These are phyloP conservation scores for Dactylellina sp. DNA, from an alignment of 2,329 filamentous ascomycete genomes.

Conservation along the genomic window DNA sequence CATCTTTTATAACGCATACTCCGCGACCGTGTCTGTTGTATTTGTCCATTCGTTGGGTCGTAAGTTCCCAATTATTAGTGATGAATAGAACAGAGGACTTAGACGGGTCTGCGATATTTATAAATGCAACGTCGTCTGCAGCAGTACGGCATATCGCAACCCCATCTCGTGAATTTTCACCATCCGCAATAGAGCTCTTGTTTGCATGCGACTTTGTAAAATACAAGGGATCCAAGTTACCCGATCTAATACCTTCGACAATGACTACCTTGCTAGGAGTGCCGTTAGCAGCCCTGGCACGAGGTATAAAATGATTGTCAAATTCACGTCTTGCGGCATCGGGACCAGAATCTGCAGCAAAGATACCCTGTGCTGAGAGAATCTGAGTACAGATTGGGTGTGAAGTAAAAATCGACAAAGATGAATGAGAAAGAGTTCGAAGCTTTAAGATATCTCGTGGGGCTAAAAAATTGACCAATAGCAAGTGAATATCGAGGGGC, in stretches of 20 bases:
- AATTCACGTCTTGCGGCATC: constrained; percentile 13
- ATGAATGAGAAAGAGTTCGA: constrained; percentile 13
- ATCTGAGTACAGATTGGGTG: constrained; percentile 18
- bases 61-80: constrained; percentile 23
- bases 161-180: not conserved
- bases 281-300: constrained; percentile 4
- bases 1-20: not conserved
- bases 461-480: constrained; percentile 20
- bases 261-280: constrained; percentile 15
- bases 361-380: constrained; percentile 27
- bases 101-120: constrained; percentile 24
- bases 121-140: constrained; percentile 28
- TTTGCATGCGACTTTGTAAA: constrained; percentile 39
- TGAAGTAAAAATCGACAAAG: constrained; percentile 27
- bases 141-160: constrained; percentile 28
- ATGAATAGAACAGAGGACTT: constrained; percentile 36
- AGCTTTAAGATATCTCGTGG: constrained; percentile 34
- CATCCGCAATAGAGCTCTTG: not conserved
- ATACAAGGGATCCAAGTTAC: constrained; percentile 23
- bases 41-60: constrained; percentile 9
- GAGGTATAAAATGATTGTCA: constrained; percentile 28
- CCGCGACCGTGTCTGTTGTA: constrained; percentile 24
- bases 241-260: constrained; percentile 23
- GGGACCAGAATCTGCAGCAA: not conserved
- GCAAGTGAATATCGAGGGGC: constrained; percentile 34